A percentile compares a stretch with the other conserved stretches of the same genome.
phyloP scores from a whole-genome alignment of 176 grass and related monocot species.

The Oryza nivara region DNA sequence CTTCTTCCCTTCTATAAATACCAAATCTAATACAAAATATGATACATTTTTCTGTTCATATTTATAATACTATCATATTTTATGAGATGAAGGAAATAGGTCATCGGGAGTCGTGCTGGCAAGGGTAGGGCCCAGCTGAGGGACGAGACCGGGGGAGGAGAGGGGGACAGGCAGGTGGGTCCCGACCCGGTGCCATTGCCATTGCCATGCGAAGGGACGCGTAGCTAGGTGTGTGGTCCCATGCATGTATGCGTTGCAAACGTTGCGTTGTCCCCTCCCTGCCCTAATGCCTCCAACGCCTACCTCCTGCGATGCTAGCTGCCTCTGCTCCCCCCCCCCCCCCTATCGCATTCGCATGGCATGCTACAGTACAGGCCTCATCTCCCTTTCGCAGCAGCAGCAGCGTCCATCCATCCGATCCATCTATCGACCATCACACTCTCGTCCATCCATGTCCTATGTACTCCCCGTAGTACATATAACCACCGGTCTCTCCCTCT shows the following conservation, averaged over 20 bases:
- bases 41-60: too few relatives aligned
- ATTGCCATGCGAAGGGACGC: background rate
- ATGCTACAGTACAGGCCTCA: too few relatives aligned
- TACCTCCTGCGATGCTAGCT: conserved; percentile 40
- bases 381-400: background rate
- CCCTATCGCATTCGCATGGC: background rate
- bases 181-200: too few relatives aligned
- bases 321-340: background rate
- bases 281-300: conserved; percentile 58
- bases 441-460: too few relatives aligned
- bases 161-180: background rate
- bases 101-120: background rate
- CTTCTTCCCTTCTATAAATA: too few relatives aligned
- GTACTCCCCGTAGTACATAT: background rate
- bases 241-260: background rate
- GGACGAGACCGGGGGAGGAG: background rate
- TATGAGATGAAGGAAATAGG: too few relatives aligned
- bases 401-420: background rate
- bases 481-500: background rate
- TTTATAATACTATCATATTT: too few relatives aligned
- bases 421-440: background rate
- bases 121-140: background rate
- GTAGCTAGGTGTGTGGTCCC: background rate
- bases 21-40: too few relatives aligned
- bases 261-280: conserved; percentile 51